A percentile compares a stretch with the other conserved stretches of the same genome.
Evolutionary conservation across 768 basidiomycete species (phyloP).

Genomic region (Gymnopilus junonius): DNA sequence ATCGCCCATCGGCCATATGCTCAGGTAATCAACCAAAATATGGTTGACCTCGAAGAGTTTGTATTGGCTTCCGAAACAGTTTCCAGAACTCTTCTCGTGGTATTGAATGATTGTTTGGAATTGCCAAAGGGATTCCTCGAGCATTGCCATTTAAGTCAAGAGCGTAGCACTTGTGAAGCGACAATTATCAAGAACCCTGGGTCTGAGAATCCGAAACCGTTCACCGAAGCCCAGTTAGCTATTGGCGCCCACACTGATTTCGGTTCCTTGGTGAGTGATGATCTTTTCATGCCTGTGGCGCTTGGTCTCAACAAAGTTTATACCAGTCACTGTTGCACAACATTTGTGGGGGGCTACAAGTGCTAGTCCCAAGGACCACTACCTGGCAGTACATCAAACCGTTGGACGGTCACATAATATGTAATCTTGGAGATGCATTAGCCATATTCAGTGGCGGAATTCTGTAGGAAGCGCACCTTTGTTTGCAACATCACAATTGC

Average conservation of each 20-base stretch:
- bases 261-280: background rate
- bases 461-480: background rate
- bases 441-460: background rate
- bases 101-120: background rate
- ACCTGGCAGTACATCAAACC: conserved; percentile 3
- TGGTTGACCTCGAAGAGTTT: background rate
- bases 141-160: background rate
- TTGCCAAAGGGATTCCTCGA: background rate
- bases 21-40: background rate
- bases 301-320: background rate
- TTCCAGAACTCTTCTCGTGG: background rate
- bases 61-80: background rate
- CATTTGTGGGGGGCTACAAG: conserved; percentile 2
- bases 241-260: conserved; percentile 4
- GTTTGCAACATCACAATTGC: background rate
- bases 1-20: background rate
- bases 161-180: background rate
- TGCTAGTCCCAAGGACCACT: background rate
- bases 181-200: conserved; percentile 1
- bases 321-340: conserved; percentile 1
- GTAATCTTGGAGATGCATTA: background rate
- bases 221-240: conserved; percentile 2
- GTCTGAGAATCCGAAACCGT: background rate
- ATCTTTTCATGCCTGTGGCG: background rate
- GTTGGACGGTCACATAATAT: conserved; percentile 2